Percentiles rank a stretch among this genome's conserved stretches.
These are phyloP conservation scores for Sporothrix globosa DNA, from an alignment of 2,329 filamentous ascomycete genomes.

Conservation along the genomic window DNA sequence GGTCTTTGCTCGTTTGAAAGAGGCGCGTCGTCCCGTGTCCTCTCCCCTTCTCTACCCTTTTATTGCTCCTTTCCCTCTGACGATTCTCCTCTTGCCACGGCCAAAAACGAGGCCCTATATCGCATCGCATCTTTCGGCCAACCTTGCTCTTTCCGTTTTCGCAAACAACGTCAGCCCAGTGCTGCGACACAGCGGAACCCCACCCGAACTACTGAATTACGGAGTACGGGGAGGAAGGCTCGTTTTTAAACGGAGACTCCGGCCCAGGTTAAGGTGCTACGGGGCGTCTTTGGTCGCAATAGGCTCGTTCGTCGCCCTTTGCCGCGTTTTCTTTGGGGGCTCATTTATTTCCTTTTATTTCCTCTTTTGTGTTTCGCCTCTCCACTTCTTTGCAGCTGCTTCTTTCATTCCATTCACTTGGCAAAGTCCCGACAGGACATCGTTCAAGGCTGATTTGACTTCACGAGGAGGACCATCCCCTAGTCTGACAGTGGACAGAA, in stretches of 20 bases:
- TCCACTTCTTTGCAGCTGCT: constrained; percentile 16
- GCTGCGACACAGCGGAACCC: constrained; percentile 14
- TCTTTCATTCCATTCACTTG: background rate
- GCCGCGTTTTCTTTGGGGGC: constrained; percentile 6
- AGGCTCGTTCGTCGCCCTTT: constrained; percentile 16
- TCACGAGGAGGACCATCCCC: background rate
- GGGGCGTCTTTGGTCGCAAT: constrained; percentile 21
- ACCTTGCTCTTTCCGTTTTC: constrained; percentile 1
- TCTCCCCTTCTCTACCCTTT: constrained; percentile 11
- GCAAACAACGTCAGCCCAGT: constrained; percentile 11
- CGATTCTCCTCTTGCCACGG: constrained; percentile 22
- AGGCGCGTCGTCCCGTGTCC: constrained; percentile 29
- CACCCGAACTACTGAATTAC: constrained; percentile 14
- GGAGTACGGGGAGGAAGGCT: background rate
- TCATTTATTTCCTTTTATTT: constrained; percentile 6
- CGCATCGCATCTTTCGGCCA: constrained; percentile 22
- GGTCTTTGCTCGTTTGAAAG: constrained; percentile 15
- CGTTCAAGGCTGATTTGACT: background rate
- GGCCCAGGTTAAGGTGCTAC: constrained; percentile 21
- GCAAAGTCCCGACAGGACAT: background rate
- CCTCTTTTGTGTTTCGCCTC: constrained; percentile 21
- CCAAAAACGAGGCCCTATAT: constrained; percentile 13
- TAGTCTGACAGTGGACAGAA: background rate
- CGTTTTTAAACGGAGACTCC: constrained; percentile 8
- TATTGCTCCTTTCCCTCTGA: background rate